These are phyloP conservation scores for Phlebiopsis gigantea DNA, from an alignment of 768 basidiomycete genomes.

Conservation along the genomic window DNA sequence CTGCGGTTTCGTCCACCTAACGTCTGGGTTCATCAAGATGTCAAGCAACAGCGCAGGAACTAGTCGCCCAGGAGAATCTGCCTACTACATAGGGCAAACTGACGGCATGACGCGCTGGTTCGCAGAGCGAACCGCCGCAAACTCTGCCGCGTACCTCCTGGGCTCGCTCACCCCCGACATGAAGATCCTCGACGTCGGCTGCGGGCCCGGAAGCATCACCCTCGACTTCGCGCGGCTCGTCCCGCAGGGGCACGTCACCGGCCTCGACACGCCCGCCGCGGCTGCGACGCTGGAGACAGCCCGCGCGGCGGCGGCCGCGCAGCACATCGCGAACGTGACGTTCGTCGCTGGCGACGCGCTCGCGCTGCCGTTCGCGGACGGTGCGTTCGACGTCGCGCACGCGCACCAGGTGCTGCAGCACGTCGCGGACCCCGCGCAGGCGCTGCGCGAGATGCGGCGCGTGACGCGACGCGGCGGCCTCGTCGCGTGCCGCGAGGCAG, in stretches of 20 bases:
- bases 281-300: conserved; percentile 32
- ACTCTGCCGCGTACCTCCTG: conserved; percentile 36
- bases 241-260: conserved; percentile 37
- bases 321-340: conserved; percentile 31
- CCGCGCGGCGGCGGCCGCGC: conserved; percentile 20
- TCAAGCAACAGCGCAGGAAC: not conserved
- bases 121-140: conserved; percentile 23
- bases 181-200: conserved; percentile 45
- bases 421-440: conserved; percentile 34
- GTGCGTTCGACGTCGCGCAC: conserved; percentile 44
- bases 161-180: conserved; percentile 30
- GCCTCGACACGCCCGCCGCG: conserved; percentile 30
- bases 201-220: conserved; percentile 48
- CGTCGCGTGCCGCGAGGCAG: conserved; percentile 38
- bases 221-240: conserved; percentile 35
- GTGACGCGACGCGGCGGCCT: conserved; percentile 38
- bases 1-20: too few relatives aligned
- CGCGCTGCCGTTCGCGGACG: conserved; percentile 32
- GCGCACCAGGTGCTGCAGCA: conserved; percentile 48
- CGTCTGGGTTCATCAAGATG: too few relatives aligned
- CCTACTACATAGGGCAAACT: not conserved
- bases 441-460: conserved; percentile 42
- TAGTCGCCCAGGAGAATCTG: not conserved
- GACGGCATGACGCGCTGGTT: not conserved
- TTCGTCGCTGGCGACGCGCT: conserved; percentile 35